phyloP scores from a whole-genome alignment of 2,329 filamentous ascomycete genomes.

The Neophaeococcomyces aloes region DNA sequence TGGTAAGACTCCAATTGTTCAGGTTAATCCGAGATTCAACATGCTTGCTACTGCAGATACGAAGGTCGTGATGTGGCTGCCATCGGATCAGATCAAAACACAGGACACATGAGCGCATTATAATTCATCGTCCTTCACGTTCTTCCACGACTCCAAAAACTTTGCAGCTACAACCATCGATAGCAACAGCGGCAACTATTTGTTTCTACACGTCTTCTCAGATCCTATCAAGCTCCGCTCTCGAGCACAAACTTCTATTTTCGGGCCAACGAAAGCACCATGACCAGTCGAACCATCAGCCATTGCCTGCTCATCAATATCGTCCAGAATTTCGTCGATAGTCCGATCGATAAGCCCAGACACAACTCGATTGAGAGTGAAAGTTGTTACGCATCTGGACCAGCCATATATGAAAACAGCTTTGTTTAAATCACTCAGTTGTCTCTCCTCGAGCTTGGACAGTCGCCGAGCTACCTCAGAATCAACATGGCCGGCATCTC shows the following conservation, averaged over 20 bases:
- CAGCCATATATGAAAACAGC: constrained; percentile 66
- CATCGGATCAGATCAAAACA: constrained; percentile 27
- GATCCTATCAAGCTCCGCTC: constrained; percentile 58
- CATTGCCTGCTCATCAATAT: not conserved
- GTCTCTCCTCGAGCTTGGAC: constrained; percentile 12
- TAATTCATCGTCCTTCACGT: not conserved
- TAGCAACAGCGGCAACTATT: no score
- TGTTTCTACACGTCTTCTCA: constrained; percentile 34
- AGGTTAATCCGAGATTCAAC: constrained; percentile 85
- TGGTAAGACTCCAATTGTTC: constrained; percentile 58
- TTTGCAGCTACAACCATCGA: not conserved
- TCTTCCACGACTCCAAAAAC: not conserved
- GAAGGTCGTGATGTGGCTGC: constrained; percentile 69
- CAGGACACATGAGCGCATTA: constrained; percentile 14
- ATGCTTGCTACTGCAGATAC: constrained; percentile 83
- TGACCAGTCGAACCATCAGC: constrained; percentile 33
- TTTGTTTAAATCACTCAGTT: constrained; percentile 52
- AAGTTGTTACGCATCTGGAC: constrained; percentile 51
- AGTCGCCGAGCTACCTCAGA: not conserved
- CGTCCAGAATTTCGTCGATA: constrained; percentile 16
- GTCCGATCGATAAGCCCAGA: constrained; percentile 51
- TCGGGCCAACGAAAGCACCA: constrained; percentile 43
- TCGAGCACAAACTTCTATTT: constrained; percentile 55
- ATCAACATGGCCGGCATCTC: not conserved
- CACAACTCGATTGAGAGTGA: constrained; percentile 61